These are phyloP conservation scores for Agapanthus africanus DNA, from an alignment of 106 monocot species.

Conservation along the genomic window DNA sequence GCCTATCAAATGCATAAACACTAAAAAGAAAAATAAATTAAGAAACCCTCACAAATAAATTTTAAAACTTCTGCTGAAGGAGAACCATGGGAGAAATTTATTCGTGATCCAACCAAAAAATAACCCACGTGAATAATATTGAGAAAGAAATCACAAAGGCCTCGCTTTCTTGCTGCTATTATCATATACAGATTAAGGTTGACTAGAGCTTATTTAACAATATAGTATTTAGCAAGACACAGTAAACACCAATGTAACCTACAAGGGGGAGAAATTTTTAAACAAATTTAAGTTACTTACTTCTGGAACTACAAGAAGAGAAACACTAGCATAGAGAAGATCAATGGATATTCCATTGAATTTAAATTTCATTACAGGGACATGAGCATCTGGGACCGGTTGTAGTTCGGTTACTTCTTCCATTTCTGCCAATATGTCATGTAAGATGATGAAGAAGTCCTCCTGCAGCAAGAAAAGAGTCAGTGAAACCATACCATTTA, in stretches of 20 bases:
- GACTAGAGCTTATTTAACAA: not conserved
- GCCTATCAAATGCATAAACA: not conserved
- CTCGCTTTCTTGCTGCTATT: not conserved
- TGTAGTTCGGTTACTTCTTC: slow-evolving; percentile 91
- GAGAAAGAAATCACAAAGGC: not conserved
- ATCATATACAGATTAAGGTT: not conserved
- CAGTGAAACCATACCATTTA: not conserved
- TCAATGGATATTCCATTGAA: slow-evolving; percentile 92
- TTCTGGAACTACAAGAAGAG: slow-evolving; percentile 79
- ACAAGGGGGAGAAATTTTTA: not conserved
- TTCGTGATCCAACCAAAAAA: no score
- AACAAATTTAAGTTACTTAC: slow-evolving; percentile 28
- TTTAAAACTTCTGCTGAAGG: no score
- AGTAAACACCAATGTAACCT: not conserved
- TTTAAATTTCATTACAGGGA: slow-evolving; percentile 97
- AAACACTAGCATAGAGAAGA: slow-evolving; percentile 96
- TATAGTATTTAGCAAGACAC: not conserved
- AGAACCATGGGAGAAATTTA: no score
- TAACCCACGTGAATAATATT: not conserved
- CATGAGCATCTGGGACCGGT: slow-evolving; percentile 95
- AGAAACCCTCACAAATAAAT: no score
- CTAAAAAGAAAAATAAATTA: no score
- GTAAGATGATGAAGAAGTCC: slow-evolving; percentile 87
- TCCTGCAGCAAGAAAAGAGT: slow-evolving; percentile 38
- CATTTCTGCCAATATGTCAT: slow-evolving; percentile 68